Percentiles rank a stretch among this genome's conserved stretches.
phyloP scores from a whole-genome alignment of 805 yeast species.

The Yarrowia bubula region DNA sequence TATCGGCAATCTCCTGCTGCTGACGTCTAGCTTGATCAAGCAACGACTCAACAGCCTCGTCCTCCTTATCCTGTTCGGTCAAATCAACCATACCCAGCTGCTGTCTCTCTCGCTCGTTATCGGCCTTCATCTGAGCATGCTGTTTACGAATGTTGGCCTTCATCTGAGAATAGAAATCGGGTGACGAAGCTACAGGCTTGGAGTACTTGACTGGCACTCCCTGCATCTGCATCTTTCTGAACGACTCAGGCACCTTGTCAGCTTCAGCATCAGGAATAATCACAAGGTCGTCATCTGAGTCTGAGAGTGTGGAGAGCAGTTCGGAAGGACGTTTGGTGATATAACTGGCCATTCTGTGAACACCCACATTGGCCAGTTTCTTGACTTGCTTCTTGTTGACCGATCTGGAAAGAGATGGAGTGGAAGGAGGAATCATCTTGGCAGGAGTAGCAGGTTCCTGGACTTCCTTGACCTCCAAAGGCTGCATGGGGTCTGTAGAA shows the following conservation, averaged over 20 bases:
- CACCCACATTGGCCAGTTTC: constrained; percentile 16
- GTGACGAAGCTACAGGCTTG: not conserved
- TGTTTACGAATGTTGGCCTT: constrained; percentile 1
- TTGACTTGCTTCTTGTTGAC: constrained; percentile 16
- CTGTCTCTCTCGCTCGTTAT: not conserved
- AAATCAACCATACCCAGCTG: constrained; percentile 12
- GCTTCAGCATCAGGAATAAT: constrained; percentile 17
- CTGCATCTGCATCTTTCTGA: constrained; percentile 9
- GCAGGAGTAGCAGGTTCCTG: not conserved
- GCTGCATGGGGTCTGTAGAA: not conserved
- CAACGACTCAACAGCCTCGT: constrained; percentile 16
- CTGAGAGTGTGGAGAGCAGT: constrained; percentile 6
- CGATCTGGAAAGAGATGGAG: constrained; percentile 3
- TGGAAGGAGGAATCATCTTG: not conserved
- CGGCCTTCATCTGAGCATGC: constrained; percentile 7
- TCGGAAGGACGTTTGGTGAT: constrained; percentile 1
- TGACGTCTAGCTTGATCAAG: constrained; percentile 11
- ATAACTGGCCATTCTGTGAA: constrained; percentile 13
- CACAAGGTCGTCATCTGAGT: constrained; percentile 4
- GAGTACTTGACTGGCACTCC: not conserved
- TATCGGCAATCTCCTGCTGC: constrained; percentile 17
- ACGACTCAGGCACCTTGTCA: constrained; percentile 15
- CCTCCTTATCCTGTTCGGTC: constrained; percentile 20
- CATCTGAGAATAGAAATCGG: constrained; percentile 1
- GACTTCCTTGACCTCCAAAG: not conserved